Percentiles rank a stretch among this genome's conserved stretches.
phyloP scores from a whole-genome alignment of 495 filamentous ascomycete species.

The Coniosporium apollinis region DNA sequence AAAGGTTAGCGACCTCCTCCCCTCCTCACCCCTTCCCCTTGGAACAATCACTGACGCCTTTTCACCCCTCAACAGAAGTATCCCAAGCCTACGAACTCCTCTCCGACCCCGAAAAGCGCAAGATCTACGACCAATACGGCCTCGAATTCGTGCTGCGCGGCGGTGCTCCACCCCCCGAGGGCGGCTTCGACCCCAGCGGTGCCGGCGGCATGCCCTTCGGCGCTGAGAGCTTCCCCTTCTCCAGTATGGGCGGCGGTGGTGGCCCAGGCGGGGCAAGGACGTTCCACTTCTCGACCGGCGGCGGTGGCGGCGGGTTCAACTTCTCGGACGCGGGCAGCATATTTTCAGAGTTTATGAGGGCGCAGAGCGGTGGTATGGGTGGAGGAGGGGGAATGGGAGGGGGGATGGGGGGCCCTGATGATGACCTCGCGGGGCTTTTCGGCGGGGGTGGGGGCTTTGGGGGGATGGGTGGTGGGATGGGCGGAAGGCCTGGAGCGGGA shows the following conservation, averaged over 20 bases:
- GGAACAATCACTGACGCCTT: no score
- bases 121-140: conserved; percentile 87
- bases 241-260: conserved; percentile 38
- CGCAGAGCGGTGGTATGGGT: conserved; percentile 28
- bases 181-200: conserved; percentile 30
- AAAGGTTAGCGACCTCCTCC: conserved; percentile 33
- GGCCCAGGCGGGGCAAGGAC: conserved; percentile 33
- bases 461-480: conserved; percentile 16
- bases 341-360: conserved; percentile 64
- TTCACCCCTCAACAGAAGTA: conserved; percentile 38
- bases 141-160: conserved; percentile 84
- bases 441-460: conserved; percentile 24
- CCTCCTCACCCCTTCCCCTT: conserved; percentile 3
- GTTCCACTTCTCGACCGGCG: conserved; percentile 60
- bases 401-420: conserved; percentile 29
- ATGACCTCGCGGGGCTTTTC: conserved; percentile 32
- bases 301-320: conserved; percentile 28
- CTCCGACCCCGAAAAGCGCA: conserved; percentile 91
- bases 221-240: conserved; percentile 41
- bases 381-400: conserved; percentile 30
- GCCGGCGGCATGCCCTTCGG: conserved; percentile 23
- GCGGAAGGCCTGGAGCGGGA: conserved; percentile 21
- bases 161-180: conserved; percentile 52
- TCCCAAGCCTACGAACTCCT: conserved; percentile 97
- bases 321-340: conserved; percentile 74